A percentile compares a stretch with the other conserved stretches of the same genome.
Conservation (phyloP, 345 rosid species). For the Durio zibethinus region DNA sequence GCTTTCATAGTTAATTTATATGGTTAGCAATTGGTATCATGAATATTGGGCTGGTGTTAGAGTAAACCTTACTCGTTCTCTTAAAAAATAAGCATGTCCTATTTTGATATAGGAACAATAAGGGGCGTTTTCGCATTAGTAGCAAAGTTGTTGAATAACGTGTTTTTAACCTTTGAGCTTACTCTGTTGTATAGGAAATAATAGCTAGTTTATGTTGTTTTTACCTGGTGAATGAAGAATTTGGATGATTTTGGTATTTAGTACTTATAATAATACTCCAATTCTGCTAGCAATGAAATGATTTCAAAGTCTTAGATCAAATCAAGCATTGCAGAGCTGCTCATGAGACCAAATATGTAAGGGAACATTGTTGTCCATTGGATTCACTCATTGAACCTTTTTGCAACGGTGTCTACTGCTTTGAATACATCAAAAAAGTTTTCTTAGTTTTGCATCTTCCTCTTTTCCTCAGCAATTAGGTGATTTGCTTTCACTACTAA, state of each 20-base stretch:
- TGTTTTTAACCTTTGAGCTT: not conserved
- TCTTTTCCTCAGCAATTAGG: not conserved
- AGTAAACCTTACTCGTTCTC: not conserved
- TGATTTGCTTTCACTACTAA: not conserved
- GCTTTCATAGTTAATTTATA: not conserved
- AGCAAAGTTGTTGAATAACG: not conserved
- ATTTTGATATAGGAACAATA: conserved; percentile 1
- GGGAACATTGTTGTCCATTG: not conserved
- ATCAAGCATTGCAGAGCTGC: not conserved
- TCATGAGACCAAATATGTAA: not conserved
- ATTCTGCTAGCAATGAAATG: not conserved
- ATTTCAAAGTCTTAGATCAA: not conserved
- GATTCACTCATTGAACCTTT: not conserved
- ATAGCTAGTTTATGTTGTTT: not conserved
- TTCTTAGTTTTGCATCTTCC: not conserved
- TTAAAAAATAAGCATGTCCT: not conserved
- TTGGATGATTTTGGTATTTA: not conserved
- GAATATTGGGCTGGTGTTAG: too few relatives aligned
- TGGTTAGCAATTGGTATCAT: not conserved
- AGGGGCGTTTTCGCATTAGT: not conserved
- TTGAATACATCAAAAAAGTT: not conserved
- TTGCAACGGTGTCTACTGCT: not conserved
- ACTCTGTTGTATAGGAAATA: not conserved
- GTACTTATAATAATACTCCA: conserved; percentile 15
- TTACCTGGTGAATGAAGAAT: not conserved